A percentile compares a stretch with the other conserved stretches of the same genome.
These are phyloP conservation scores for Backusella circina DNA, from an alignment of 192 early-diverging fungal genomes.

Conservation along the genomic window DNA sequence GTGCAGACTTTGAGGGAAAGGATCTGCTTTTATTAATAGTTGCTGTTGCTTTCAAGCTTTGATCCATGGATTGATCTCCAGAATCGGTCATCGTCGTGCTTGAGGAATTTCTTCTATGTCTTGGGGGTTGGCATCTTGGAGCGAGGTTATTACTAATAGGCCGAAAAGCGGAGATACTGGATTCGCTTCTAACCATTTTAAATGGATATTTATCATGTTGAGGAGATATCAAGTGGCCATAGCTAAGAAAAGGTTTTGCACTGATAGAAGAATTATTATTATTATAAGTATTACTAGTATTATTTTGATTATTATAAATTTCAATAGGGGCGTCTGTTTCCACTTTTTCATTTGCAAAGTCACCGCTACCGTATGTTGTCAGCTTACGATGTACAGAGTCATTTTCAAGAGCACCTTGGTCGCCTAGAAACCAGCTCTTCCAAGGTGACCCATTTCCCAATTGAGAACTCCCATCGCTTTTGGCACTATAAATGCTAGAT, in stretches of 20 bases:
- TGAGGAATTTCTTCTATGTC: background rate
- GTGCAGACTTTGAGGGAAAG: background rate
- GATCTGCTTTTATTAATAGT: constrained; percentile 12
- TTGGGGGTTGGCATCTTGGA: constrained; percentile 1
- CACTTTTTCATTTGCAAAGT: constrained; percentile 4
- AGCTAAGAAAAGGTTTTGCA: background rate
- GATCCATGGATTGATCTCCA: background rate
- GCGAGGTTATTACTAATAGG: constrained; percentile 32
- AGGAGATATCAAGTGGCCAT: background rate
- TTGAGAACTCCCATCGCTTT: background rate
- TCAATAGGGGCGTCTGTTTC: constrained; percentile 1
- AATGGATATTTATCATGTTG: background rate
- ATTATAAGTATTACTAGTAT: no score
- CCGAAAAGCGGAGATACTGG: constrained; percentile 23
- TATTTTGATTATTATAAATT: background rate
- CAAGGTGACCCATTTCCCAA: background rate
- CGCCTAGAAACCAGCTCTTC: constrained; percentile 6
- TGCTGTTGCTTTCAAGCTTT: background rate
- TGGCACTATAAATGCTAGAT: background rate
- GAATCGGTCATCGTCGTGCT: background rate
- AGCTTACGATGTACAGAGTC: background rate
- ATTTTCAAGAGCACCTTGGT: background rate
- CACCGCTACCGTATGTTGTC: background rate
- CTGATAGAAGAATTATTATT: background rate
- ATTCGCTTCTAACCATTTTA: constrained; percentile 17